phyloP scores from a whole-genome alignment of 352 stramenopile species.

The Pythium aristosporum region DNA sequence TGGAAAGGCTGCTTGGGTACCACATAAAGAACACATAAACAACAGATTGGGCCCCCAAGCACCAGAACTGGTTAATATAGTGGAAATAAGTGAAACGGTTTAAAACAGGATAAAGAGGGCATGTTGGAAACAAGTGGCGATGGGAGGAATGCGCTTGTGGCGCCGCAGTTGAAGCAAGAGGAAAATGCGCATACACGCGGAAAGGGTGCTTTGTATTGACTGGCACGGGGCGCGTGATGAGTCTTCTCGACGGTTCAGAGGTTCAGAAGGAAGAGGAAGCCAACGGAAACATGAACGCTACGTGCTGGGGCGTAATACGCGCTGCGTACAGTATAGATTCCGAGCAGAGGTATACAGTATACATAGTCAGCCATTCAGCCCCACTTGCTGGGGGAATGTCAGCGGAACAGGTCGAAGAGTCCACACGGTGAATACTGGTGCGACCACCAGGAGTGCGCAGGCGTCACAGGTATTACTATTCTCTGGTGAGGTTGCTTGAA shows the following conservation, averaged over 20 bases:
- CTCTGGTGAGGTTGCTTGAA: constrained; percentile 7
- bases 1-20: neutral
- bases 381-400: neutral
- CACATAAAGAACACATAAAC: constrained; percentile 9
- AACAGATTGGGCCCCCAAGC: neutral
- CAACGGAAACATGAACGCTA: no score
- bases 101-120: neutral
- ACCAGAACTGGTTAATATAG: neutral
- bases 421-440: neutral
- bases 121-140: neutral
- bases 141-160: constrained; percentile 20
- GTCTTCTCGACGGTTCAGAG: no score
- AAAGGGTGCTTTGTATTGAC: neutral
- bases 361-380: neutral
- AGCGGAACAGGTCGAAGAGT: neutral
- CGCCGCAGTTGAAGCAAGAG: constrained; percentile 1
- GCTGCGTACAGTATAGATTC: neutral
- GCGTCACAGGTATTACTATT: neutral
- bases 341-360: no score
- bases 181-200: constrained; percentile 17
- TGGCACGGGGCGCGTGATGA: neutral
- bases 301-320: no score
- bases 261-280: no score
- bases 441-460: neutral
- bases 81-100: neutral